Evolutionary conservation across 2,329 filamentous ascomycete genomes (phyloP), one percentile per base, ranked within the genome.

Genomic region (Sclerotinia spermophila): DNA sequence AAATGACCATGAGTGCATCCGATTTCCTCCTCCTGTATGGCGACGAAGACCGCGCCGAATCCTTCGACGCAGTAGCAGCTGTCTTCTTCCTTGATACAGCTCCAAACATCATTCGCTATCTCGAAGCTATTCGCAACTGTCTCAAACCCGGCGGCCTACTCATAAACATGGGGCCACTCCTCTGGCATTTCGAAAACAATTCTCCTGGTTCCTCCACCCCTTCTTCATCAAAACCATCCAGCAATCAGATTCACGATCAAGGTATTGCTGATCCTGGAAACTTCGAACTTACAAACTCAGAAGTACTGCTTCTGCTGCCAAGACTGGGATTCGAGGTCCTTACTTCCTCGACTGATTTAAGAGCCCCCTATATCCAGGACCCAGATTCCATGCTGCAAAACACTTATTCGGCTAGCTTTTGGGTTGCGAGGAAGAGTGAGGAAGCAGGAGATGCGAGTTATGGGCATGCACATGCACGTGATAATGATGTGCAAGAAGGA

Each of bases 81-180:
- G 92, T 97, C 17, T 99, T 98, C 82, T 99, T 99, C 83, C 90
- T 99, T 71, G 96, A 99, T 80, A 99, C 96, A 1, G 96, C 96
- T 3, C 94, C 95, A 1, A 98, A 99, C 79, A 80, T 97, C 44
- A 91, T 98, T 68, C 88, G 91, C 2, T 99, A 99, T 79, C 87
- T 99, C 45, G 90, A 97, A 78, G 90, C 94, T 2, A 92, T 98
- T 69, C 83, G 83, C 56, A 87, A 92, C 78, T 96, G 94, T 77
- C 85, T 99, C 65, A 89, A 87, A 75, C 84, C 88, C 0, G 92
- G 91, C 38, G 96, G 96, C 0, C 77, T 97, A 5, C 92, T 97
- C 84, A 86, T 97, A 78, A 99, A 99, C 78, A 83, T 97, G 35
- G 96, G 96, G 0, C 96, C 96, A 0, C 82, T 99, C 69, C 83